Percentiles rank a stretch among this genome's conserved stretches.
phyloP scores from a whole-genome alignment of 1,284 basidiomycete genomes.

The Marasmius tenuissimus region DNA sequence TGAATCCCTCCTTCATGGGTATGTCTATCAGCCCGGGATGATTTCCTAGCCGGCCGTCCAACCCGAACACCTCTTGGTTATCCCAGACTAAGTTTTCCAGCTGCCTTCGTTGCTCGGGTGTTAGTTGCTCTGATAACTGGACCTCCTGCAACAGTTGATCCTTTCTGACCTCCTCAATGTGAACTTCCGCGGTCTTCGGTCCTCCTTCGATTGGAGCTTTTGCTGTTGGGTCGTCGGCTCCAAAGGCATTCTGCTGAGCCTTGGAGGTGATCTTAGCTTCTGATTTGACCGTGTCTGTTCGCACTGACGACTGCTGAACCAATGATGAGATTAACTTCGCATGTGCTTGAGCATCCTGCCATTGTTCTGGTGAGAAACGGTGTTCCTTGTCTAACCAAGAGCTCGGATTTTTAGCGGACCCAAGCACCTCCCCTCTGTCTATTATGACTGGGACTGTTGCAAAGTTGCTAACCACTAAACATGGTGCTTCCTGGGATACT shows the following conservation, averaged over 20 bases:
- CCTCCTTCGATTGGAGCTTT: conserved; percentile 12
- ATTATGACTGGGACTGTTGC: too few relatives aligned
- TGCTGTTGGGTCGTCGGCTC: not conserved
- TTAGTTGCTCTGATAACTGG: too few relatives aligned
- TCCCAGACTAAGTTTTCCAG: too few relatives aligned
- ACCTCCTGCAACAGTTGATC: too few relatives aligned
- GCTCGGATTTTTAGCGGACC: too few relatives aligned
- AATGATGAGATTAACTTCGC: conserved; percentile 1
- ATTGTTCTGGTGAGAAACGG: not conserved
- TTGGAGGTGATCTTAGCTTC: conserved; percentile 11
- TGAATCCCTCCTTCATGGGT: conserved; percentile 13
- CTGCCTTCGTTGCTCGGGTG: too few relatives aligned
- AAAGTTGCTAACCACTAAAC: too few relatives aligned
- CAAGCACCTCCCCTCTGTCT: too few relatives aligned
- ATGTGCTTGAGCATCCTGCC: conserved; percentile 1
- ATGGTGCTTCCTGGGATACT: too few relatives aligned
- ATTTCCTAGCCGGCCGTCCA: conserved; percentile 24
- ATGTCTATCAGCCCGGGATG: conserved; percentile 19
- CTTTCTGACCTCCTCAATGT: conserved; percentile 12
- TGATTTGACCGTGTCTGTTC: not conserved
- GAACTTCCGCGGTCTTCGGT: conserved; percentile 21
- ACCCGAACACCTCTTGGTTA: conserved; percentile 25
- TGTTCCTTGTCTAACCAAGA: conserved; percentile 17
- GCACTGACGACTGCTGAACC: not conserved
- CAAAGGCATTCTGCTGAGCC: conserved; percentile 5